These are phyloP conservation scores for Polychytrium aggregatum DNA, from an alignment of 192 early-diverging fungal genomes.

Conservation along the genomic window DNA sequence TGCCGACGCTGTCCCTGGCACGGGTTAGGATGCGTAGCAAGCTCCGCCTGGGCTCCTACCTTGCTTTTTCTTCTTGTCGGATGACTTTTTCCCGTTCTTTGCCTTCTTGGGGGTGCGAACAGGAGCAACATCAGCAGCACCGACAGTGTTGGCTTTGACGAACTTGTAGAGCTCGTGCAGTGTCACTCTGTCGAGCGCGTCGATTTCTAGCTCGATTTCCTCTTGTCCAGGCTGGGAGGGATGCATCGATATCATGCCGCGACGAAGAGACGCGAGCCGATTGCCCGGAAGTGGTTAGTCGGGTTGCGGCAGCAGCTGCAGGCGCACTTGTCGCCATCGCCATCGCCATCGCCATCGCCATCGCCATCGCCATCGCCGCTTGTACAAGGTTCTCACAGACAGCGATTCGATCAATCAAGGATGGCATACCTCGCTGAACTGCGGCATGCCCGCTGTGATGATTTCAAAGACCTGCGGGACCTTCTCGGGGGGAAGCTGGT, in stretches of 20 bases:
- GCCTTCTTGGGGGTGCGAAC: too few relatives aligned
- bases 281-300: background rate
- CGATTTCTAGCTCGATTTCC: constrained; percentile 95
- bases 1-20: too few relatives aligned
- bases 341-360: background rate
- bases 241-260: too few relatives aligned
- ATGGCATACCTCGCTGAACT: constrained; percentile 42
- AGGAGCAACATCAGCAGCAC: too few relatives aligned
- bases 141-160: too few relatives aligned
- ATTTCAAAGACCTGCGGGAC: constrained; percentile 61
- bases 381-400: background rate
- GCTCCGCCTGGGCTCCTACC: too few relatives aligned
- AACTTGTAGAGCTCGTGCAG: constrained; percentile 79
- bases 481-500: constrained; percentile 45
- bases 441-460: constrained; percentile 53
- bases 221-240: constrained; percentile 46
- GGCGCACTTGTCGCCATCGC: background rate
- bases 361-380: background rate
- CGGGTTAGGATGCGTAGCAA: too few relatives aligned
- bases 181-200: constrained; percentile 69
- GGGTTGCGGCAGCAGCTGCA: background rate
- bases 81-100: too few relatives aligned
- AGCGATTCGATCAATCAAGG: background rate
- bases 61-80: too few relatives aligned
- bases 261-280: background rate